Evolutionary conservation across 345 rosid genomes (phyloP).

Genomic region (Laguncularia racemosa): DNA sequence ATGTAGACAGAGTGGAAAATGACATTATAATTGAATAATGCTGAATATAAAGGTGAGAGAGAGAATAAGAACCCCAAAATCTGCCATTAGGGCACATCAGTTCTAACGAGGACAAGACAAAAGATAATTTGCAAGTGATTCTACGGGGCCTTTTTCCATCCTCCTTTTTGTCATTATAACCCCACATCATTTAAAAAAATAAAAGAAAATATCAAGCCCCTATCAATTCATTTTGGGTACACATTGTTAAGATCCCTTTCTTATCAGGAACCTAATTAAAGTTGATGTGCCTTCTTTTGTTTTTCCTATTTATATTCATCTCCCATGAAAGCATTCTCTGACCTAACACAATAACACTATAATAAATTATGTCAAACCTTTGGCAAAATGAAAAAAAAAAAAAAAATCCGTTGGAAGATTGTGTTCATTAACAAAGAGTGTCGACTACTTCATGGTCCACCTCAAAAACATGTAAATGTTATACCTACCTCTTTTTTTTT

Average conservation of each 20-base stretch:
- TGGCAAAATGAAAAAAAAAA: not conserved
- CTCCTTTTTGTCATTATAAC: constrained; percentile 7
- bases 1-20: too few species aligned
- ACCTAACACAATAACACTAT: not conserved
- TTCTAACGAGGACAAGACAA: constrained; percentile 22
- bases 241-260: not conserved
- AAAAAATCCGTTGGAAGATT: not conserved
- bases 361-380: too few species aligned
- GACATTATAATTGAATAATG: too few species aligned
- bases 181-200: constrained; percentile 1
- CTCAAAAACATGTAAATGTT: too few species aligned
- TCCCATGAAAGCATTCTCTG: constrained; percentile 16
- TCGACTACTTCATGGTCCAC: too few species aligned
- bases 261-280: not conserved
- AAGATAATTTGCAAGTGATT: constrained; percentile 2
- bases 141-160: constrained; percentile 11
- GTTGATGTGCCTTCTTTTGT: not conserved
- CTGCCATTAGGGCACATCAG: constrained; percentile 7
- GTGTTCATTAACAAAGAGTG: too few species aligned
- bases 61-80: constrained; percentile 7
- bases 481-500: too few species aligned
- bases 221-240: not conserved
- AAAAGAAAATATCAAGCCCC: constrained; percentile 15
- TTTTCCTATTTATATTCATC: not conserved
- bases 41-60: not conserved